Percentiles rank a stretch among this genome's conserved stretches.
phyloP scores from a whole-genome alignment of 768 basidiomycete genomes.

The Boletus tylopilopsis region DNA sequence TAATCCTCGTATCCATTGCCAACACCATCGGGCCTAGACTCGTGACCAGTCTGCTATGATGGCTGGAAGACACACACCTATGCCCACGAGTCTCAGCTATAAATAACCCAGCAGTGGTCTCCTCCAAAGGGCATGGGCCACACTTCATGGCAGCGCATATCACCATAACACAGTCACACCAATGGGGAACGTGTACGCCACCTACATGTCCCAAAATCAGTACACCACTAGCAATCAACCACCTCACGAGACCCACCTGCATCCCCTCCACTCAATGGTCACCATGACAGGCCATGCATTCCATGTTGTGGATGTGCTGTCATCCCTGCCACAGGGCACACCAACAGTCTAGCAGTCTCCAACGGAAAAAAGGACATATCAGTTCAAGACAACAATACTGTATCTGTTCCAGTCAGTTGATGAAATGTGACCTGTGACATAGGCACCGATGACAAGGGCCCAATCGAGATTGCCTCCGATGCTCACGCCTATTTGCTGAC shows the following conservation, averaged over 20 bases:
- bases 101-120: too few relatives aligned
- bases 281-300: slow-evolving; percentile 50
- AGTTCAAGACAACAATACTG: slow-evolving; percentile 72
- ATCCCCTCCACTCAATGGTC: slow-evolving; percentile 62
- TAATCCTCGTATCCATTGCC: too few relatives aligned
- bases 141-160: slow-evolving; percentile 32
- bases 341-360: not conserved
- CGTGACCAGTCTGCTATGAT: too few relatives aligned
- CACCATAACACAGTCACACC: slow-evolving; percentile 61
- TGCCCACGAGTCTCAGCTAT: not conserved
- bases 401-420: slow-evolving; percentile 60
- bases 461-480: slow-evolving; percentile 54
- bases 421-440: slow-evolving; percentile 52
- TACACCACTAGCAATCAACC: not conserved
- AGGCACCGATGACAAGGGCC: slow-evolving; percentile 65
- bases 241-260: slow-evolving; percentile 40
- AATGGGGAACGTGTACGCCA: slow-evolving; percentile 73
- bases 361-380: slow-evolving; percentile 31
- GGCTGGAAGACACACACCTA: not conserved
- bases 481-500: slow-evolving; percentile 60
- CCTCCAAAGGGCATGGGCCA: too few relatives aligned
- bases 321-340: slow-evolving; percentile 35
- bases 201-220: slow-evolving; percentile 32
- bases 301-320: slow-evolving; percentile 47
- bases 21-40: too few relatives aligned